A percentile compares a stretch with the other conserved stretches of the same genome.
phyloP scores from a whole-genome alignment of 1,284 basidiomycete genomes.

The Trichosporon ovoides region DNA sequence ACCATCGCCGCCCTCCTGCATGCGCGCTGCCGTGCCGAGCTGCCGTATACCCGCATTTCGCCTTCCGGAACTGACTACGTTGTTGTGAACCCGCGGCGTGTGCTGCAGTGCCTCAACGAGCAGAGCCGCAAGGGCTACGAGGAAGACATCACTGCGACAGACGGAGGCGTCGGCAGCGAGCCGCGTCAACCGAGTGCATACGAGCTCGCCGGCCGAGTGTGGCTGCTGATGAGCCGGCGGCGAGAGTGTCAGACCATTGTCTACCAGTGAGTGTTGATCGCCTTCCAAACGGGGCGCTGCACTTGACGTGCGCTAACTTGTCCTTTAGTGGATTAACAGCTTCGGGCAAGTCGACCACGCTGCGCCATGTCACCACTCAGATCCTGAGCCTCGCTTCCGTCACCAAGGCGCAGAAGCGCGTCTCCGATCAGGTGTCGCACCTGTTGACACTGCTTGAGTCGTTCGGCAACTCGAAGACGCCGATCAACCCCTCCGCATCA shows the following conservation, averaged over 20 bases:
- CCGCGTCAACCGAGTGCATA: slow-evolving; percentile 72
- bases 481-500: slow-evolving; percentile 75
- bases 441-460: slow-evolving; percentile 72
- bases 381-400: slow-evolving; percentile 72
- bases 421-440: slow-evolving; percentile 75
- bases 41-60: slow-evolving; percentile 61
- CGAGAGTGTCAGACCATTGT: slow-evolving; percentile 72
- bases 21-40: slow-evolving; percentile 74
- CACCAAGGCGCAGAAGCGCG: slow-evolving; percentile 65
- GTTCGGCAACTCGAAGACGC: slow-evolving; percentile 80
- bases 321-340: slow-evolving; percentile 77
- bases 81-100: slow-evolving; percentile 78
- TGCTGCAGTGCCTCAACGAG: slow-evolving; percentile 72
- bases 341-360: slow-evolving; percentile 75
- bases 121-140: slow-evolving; percentile 50
- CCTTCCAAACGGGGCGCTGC: too few species aligned
- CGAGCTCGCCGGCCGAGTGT: slow-evolving; percentile 75
- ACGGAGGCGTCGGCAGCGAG: slow-evolving; percentile 24
- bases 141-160: slow-evolving; percentile 21
- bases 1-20: slow-evolving; percentile 70
- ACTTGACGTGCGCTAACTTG: not conserved
- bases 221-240: slow-evolving; percentile 72
- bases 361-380: slow-evolving; percentile 73
- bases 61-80: slow-evolving; percentile 51
- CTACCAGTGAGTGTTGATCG: slow-evolving; percentile 60